A percentile compares a stretch with the other conserved stretches of the same genome.
phyloP scores from a whole-genome alignment of 345 rosid species.

The Populus tremula region DNA sequence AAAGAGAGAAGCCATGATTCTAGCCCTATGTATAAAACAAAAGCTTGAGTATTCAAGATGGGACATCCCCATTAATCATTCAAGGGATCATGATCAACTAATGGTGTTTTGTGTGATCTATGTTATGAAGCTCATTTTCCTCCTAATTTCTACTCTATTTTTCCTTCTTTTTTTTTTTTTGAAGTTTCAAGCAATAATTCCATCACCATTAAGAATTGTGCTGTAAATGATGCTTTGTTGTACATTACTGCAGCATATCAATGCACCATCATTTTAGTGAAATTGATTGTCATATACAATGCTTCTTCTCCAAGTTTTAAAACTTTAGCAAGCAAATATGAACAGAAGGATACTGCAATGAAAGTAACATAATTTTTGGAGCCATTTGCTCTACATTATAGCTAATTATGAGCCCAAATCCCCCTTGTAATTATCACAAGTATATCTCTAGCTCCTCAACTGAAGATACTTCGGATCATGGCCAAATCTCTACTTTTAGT shows the following conservation, averaged over 20 bases:
- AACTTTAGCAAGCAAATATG: background rate
- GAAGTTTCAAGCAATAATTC: background rate
- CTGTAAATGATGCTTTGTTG: background rate
- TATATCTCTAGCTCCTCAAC: background rate
- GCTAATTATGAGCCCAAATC: conserved; percentile 4
- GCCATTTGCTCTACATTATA: background rate
- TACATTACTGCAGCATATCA: background rate
- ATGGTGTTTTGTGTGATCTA: background rate
- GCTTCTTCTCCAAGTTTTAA: conserved; percentile 4
- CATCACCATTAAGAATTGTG: background rate
- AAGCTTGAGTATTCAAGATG: background rate
- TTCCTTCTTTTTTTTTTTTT: background rate
- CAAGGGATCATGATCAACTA: background rate
- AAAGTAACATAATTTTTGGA: background rate
- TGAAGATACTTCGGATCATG: too few species aligned
- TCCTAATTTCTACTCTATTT: background rate
- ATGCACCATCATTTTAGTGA: background rate
- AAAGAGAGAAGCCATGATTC: background rate
- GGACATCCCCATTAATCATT: background rate
- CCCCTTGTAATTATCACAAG: background rate
- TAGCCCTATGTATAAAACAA: background rate
- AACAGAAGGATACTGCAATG: background rate
- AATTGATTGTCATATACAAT: background rate
- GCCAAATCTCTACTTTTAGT: too few species aligned
- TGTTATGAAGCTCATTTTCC: background rate